These are phyloP conservation scores for Knoxdaviesia capensis DNA, from an alignment of 2,329 filamentous ascomycete genomes.

Conservation along the genomic window DNA sequence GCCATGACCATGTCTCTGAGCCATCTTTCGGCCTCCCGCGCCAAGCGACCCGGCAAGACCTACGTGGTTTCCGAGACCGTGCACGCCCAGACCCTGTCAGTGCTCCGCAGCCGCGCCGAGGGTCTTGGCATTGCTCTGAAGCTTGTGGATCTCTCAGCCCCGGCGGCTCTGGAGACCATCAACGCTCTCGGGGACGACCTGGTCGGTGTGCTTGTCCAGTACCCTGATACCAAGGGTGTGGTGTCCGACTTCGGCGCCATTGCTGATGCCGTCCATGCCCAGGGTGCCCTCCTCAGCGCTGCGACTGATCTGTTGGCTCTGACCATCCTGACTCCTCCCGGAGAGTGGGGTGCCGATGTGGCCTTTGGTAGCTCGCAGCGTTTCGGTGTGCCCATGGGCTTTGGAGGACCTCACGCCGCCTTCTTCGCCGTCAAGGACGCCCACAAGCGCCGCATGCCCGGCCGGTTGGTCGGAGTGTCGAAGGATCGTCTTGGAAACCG, in stretches of 20 bases:
- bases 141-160: constrained; percentile 47
- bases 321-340: constrained; percentile 72
- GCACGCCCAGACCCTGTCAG: constrained; percentile 70
- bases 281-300: constrained; percentile 63
- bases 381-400: constrained; percentile 81
- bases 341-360: constrained; percentile 88
- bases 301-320: constrained; percentile 79
- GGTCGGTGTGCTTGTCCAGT: constrained; percentile 83
- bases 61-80: constrained; percentile 69
- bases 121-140: constrained; percentile 78
- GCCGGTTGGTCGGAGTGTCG: constrained; percentile 74
- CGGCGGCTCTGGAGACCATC: constrained; percentile 40
- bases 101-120: constrained; percentile 66
- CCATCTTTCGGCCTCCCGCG: constrained; percentile 28
- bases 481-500: constrained; percentile 72
- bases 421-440: constrained; percentile 88
- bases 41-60: constrained; percentile 56
- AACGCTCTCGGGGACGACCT: constrained; percentile 61
- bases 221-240: constrained; percentile 73
- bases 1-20: constrained; percentile 88
- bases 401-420: constrained; percentile 84
- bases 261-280: constrained; percentile 57
- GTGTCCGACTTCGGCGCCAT: constrained; percentile 56
- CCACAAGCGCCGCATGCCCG: constrained; percentile 86
- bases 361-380: constrained; percentile 86